Evolutionary conservation across 805 yeast species (phyloP), one percentile per base, ranked within the genome.

Genomic region (Maudiozyma bulderi): DNA sequence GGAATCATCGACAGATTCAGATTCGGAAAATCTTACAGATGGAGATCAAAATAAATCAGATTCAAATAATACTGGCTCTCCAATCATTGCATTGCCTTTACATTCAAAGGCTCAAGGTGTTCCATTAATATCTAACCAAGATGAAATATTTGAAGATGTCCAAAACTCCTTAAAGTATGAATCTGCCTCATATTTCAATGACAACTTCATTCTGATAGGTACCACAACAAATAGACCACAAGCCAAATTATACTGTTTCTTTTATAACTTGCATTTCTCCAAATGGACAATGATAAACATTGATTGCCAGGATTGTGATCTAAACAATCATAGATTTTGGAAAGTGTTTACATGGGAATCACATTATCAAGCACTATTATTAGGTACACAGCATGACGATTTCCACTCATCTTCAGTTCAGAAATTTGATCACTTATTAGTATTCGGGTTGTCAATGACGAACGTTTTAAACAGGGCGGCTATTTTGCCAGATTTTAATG

Each of bases 331-430:
- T 57, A 67, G 83, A 47, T 73, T 82, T 46, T 79, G 86, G 78
- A 81, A 79, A 52, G 79, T 84, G 0, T 81, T 76, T 64, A 80
- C 80, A 1, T 85, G 95, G 95, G 75, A 75, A 33, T 82, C 90
- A 0, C 95, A 85, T 62, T 91, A 85, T 58, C 81, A 80, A 60
- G 80, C 82, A 1, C 67, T 82, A 1, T 63, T 83, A 31, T 57
- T 85, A 35, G 93, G 93, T 0, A 63, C 72, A 8, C 48, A 54
- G 5, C 50, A 52, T 26, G 60, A 60, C 38, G 63, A 61, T 13
- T 53, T 52, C n/a, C 48, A 48, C 44, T 44, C 54, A n/a, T 62
- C 67, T 6, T 61, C 70, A 2, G 63, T 80, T 60, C 73, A 77
- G 71, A 49, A 62, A 41, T 72, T 72, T 50, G 73, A 70, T 47